Percentiles rank a stretch among this genome's conserved stretches.
Conservation (phyloP, 257 asterid genomes). For the Leptodermis oblonga region DNA sequence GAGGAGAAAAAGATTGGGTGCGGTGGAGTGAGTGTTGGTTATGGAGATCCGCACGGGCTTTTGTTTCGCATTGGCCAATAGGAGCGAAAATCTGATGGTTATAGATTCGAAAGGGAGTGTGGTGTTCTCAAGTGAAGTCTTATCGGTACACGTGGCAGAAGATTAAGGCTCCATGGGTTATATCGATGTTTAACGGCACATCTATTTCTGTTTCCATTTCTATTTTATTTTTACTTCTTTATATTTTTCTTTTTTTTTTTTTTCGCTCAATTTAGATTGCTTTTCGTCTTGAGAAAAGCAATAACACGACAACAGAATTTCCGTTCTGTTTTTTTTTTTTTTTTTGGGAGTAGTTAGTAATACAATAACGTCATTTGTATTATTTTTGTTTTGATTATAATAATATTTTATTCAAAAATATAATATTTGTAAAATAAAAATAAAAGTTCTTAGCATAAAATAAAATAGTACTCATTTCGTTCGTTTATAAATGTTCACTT, state of each 20-base stretch:
- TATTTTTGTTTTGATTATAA: too few species aligned
- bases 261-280: not conserved
- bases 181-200: not conserved
- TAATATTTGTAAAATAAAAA: too few species aligned
- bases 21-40: constrained; percentile 11
- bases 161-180: not conserved
- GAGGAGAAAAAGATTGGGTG: constrained; percentile 22
- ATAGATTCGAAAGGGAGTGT: constrained; percentile 2
- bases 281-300: constrained; percentile 8
- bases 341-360: too few species aligned
- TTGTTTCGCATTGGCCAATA: constrained; percentile 13
- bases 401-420: too few species aligned
- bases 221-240: not conserved
- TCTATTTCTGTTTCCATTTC: too few species aligned
- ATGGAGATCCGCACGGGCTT: constrained; percentile 22
- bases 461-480: too few species aligned
- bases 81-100: not conserved
- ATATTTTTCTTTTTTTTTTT: not conserved
- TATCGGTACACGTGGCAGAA: constrained; percentile 11
- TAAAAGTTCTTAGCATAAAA: too few species aligned
- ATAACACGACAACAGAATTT: not conserved
- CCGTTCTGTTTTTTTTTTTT: not conserved
- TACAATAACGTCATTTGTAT: too few species aligned
- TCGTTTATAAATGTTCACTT: too few species aligned
- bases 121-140: not conserved